phyloP scores from a whole-genome alignment of 2,329 filamentous ascomycete genomes.

The Chaetothyriales sp. region DNA sequence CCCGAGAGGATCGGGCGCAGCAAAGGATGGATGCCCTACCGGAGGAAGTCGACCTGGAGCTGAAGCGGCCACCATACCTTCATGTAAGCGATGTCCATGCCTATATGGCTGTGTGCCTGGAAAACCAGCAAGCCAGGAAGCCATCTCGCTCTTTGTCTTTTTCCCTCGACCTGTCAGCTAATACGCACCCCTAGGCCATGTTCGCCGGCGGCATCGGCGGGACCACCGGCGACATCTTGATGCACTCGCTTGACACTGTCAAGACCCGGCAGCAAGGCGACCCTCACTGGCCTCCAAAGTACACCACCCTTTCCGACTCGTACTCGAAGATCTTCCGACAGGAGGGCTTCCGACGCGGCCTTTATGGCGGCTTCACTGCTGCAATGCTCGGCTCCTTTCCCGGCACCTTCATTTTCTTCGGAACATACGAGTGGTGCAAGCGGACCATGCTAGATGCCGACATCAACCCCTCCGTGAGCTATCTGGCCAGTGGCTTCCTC shows the following conservation, averaged over 20 bases:
- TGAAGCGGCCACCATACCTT: slow-evolving; percentile 43
- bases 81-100: slow-evolving; percentile 36
- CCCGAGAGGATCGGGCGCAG: slow-evolving; percentile 16
- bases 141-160: slow-evolving; percentile 1
- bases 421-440: slow-evolving; percentile 91
- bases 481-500: slow-evolving; percentile 76
- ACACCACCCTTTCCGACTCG: slow-evolving; percentile 74
- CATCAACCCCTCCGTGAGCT: slow-evolving; percentile 66
- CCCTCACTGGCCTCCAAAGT: slow-evolving; percentile 80
- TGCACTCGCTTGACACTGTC: slow-evolving; percentile 97
- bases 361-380: slow-evolving; percentile 88
- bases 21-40: slow-evolving; percentile 14
- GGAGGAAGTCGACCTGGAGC: slow-evolving; percentile 15
- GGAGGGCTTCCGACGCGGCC: slow-evolving; percentile 68
- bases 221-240: slow-evolving; percentile 86
- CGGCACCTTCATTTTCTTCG: slow-evolving; percentile 89
- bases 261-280: slow-evolving; percentile 97
- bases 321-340: slow-evolving; percentile 89
- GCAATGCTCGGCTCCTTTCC: slow-evolving; percentile 85
- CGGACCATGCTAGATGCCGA: slow-evolving; percentile 72
- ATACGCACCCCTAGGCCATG: slow-evolving; percentile 54
- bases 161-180: too few relatives aligned
- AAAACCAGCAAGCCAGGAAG: too few relatives aligned
- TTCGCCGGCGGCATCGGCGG: slow-evolving; percentile 86
- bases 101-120: too few relatives aligned